Conservation (phyloP, 768 basidiomycete genomes). For the Macrolepiota fuliginosa region DNA sequence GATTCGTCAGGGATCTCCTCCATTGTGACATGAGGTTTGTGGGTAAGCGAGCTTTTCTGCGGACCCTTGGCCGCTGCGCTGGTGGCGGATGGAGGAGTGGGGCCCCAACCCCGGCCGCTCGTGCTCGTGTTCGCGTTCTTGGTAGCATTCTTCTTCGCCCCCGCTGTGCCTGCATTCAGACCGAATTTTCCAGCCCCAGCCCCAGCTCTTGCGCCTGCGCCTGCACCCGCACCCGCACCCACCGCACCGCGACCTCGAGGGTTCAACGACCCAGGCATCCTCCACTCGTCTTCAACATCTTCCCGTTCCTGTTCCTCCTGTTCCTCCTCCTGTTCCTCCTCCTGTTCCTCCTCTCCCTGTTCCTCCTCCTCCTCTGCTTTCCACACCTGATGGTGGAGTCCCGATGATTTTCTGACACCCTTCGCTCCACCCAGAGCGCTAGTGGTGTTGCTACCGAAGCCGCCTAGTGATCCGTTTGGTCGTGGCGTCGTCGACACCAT, state of each 20-base stretch:
- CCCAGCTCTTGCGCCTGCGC: not conserved
- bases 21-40: conserved; percentile 2
- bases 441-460: not conserved
- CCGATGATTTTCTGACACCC: conserved; percentile 6
- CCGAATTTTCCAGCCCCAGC: not conserved
- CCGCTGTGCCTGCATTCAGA: not conserved
- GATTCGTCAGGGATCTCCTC: conserved; percentile 11
- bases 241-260: not conserved
- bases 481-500: conserved; percentile 3
- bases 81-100: not conserved
- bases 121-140: not conserved
- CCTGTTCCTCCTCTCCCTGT: not conserved
- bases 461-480: not conserved
- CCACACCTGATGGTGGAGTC: conserved; percentile 6
- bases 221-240: not conserved
- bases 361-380: conserved; percentile 9
- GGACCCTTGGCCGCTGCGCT: not conserved
- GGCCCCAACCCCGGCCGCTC: conserved; percentile 1
- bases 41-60: not conserved
- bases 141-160: not conserved
- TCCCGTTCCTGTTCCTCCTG: not conserved
- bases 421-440: not conserved
- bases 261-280: conserved; percentile 10
- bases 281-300: conserved; percentile 1
- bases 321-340: not conserved